A percentile compares a stretch with the other conserved stretches of the same genome.
phyloP scores from a whole-genome alignment of 1,284 basidiomycete genomes.

The Ganoderma resinaceum region DNA sequence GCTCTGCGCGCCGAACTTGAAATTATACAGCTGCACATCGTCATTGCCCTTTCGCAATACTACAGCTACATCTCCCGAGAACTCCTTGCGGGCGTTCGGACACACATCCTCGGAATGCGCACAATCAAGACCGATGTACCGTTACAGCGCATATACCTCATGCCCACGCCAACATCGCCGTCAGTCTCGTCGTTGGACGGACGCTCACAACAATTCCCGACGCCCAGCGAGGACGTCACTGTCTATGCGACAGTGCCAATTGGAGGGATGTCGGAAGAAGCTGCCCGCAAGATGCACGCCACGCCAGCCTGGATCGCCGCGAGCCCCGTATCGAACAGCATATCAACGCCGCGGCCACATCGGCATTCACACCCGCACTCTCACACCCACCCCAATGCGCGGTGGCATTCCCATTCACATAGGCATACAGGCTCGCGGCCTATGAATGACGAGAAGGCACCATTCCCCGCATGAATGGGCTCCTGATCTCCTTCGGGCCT shows the following conservation, averaged over 20 bases:
- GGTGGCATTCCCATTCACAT: conserved; percentile 29
- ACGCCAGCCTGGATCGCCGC: conserved; percentile 69
- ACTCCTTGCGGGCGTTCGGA: conserved; percentile 29
- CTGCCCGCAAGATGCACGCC: conserved; percentile 62
- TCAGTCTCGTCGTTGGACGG: conserved; percentile 18
- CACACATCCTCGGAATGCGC: conserved; percentile 35
- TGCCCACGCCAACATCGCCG: conserved; percentile 47
- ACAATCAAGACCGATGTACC: conserved; percentile 38
- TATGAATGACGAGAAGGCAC: conserved; percentile 44
- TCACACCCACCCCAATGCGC: conserved; percentile 22
- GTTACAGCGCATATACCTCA: conserved; percentile 62
- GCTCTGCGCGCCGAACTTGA: background rate
- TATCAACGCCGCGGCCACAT: conserved; percentile 20
- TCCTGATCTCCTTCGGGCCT: background rate
- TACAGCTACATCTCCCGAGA: conserved; percentile 60
- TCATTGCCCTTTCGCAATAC: conserved; percentile 70
- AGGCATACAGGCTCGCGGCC: conserved; percentile 40
- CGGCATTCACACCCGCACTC: conserved; percentile 32
- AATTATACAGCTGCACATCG: conserved; percentile 66
- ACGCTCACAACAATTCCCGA: conserved; percentile 21
- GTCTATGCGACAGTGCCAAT: conserved; percentile 77
- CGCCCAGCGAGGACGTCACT: conserved; percentile 40
- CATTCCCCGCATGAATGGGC: conserved; percentile 15
- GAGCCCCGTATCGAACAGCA: conserved; percentile 16
- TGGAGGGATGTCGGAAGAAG: conserved; percentile 55